Base-by-base conservation (phyloP, 164 flowering plant species). In the Dillenia turbinata region DNA sequence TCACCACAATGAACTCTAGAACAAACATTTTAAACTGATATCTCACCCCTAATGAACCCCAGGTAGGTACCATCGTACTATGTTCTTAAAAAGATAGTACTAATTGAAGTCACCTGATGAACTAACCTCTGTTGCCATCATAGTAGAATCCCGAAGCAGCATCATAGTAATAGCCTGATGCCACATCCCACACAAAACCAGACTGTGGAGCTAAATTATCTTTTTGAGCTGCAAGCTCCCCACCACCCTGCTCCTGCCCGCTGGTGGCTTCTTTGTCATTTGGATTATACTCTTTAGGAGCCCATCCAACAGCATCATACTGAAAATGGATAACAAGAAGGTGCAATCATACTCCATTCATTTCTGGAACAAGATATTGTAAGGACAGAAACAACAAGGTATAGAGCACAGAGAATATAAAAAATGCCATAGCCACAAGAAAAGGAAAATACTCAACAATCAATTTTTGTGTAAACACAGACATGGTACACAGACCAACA, bases 291-390 rank as follows among this genome's bases (percentile, higher is more conserved):
- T 95, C 99, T 72, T 92, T 95, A 47, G 99, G 97, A 45, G 99
- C 96, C 99, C 99, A 95, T 60, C 99, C 99, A 77, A 83, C 86
- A 70, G 96, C 92, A 83, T 92, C 97, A 83, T 95, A 95, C 99
- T 95, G 63, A 66, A 45, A 56, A 65, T 1, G 44, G 55, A 54
- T 43, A 26, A 47, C 14, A 70, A 43, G 9, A 48, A 17, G 49
- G 12, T 13, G 12, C n/a, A 68, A 10, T 12, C n/a, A 5, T 10
- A 61, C 40, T 33, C 40, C 40, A 4, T 33, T 33, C 40, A 33
- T 33, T 33, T 33, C 40, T 4, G 11, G 17, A 52, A 52, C 44
- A 49, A 55, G 16, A 48, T 56, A 7, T 17, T 2, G 43, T 47
- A 45, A 17, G 9, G n/a, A 63, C 24, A 64, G 13, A 49, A 8